Evolutionary conservation across 2,329 filamentous ascomycete genomes (phyloP), one percentile per base, ranked within the genome.

Genomic region (Calonectria pseudoturangicola): DNA sequence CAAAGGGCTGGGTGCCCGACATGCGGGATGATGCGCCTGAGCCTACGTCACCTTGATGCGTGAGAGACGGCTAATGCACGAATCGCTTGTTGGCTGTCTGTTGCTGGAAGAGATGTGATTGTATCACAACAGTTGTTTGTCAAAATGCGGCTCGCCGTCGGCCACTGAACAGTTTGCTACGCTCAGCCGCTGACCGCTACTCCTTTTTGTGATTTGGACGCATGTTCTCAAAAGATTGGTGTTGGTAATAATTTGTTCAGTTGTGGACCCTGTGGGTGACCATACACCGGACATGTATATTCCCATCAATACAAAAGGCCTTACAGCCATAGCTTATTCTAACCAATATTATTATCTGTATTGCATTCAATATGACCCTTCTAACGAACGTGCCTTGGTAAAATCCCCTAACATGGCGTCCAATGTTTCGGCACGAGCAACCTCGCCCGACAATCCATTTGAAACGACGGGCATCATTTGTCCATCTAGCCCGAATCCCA

Each of bases 1-100:
- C 96, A 0, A 94, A 93, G 81, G 96, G 96, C 0, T 98, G 96
- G 96, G 90, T 97, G 81, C 96, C 96, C 4, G 96, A 98, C 81
- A 84, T 94, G 81, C 84, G 82, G 75, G 84, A 85, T 16, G 83
- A 85, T 41, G 80, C 76, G 8, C 79, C 76, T 1, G 81, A 81
- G 47, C 78, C 79, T 28, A 73, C 70, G 1, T 83, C 82, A 1
- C 82, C 83, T 4, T 81, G 67, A 60, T 60, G 13, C 25, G 13
- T 18, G 21, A 60, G 33, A 10, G 21, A 58, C 15, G 5, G 36
- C 36, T 18, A 18, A 36, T 60, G 54, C 16, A 39, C 21, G n/a
- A 12, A 12, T 48, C 21, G 45, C 45, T 25, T 48, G 21, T 39
- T 25, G 33, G 30, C 4, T 58, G 51, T 25, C 13, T 18, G 54